Base-by-base conservation (phyloP, 768 basidiomycete species). In the Boletus sp. region DNA sequence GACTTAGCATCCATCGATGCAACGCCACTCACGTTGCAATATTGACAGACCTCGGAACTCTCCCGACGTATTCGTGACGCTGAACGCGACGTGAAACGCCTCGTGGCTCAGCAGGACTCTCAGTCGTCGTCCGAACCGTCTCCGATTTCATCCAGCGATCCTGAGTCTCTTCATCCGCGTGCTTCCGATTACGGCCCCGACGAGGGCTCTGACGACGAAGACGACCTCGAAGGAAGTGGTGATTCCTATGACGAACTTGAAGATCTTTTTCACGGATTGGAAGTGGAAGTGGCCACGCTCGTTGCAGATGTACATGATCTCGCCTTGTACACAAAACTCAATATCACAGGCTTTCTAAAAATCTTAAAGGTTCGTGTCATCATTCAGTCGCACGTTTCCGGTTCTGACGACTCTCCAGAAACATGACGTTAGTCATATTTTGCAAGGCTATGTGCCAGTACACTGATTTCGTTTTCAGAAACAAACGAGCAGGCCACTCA, bases 311-410 rank as follows among this genome's bases (percentile, higher is more conserved):
- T 92, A 11, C 91, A 94, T 61, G 91, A 93, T 70, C 79, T 95
- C 38, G 93, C 94, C 1, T 76, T 98, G 30, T 90, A 95, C 69
- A 95, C 96, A 4, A 98, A 98, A 69, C 82, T 98, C 51, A 98
- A 98, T 70, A 94, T 98, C 65, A 98, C 97, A 1, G 97, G 97
- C 10, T 99, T 99, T 70, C 89, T 98, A 80, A 99, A 99, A 75
- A 98, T 98, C 57, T 77, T 98, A 57, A 98, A 98, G 81, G 90
- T 88, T 55, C 44, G 71, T 70, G 13, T 44, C 25, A 2, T 44
- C 48, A 2, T 52, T 32, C 25, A 30, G 15, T 30, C 17, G 39
- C 45, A 34, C 47, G 7, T 38, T 39, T 51, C 44, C 21, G 4
- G 34, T 44, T 47, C 57, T 61, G 30, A 68, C 4, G 15, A 29